Evolutionary conservation across 2,329 filamentous ascomycete genomes (phyloP).

Genomic region (Alternaria metachromatica): DNA sequence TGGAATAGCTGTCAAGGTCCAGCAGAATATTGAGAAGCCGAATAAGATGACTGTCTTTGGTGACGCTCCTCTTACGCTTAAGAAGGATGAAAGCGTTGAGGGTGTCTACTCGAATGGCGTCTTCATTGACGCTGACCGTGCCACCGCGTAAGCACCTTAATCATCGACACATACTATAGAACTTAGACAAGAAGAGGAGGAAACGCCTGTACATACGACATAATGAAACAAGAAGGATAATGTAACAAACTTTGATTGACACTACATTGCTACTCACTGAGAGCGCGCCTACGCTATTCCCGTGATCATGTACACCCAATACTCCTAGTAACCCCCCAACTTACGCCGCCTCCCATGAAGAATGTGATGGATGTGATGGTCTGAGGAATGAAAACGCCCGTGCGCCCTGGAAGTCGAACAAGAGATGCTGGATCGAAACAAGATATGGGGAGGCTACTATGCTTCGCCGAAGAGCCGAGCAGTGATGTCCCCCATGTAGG

Average conservation of each 20-base stretch:
- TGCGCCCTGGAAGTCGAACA: neutral
- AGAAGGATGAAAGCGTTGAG: neutral
- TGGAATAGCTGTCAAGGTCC: constrained; percentile 8
- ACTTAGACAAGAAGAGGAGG: neutral
- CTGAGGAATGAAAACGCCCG: neutral
- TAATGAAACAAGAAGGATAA: neutral
- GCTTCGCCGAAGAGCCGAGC: constrained; percentile 82
- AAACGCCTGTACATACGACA: neutral
- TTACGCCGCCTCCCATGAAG: neutral
- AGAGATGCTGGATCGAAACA: neutral
- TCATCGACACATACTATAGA: neutral
- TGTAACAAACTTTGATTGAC: neutral
- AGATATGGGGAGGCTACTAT: constrained; percentile 1
- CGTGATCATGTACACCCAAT: neutral
- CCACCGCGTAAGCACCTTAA: constrained; percentile 7
- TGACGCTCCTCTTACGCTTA: constrained; percentile 2
- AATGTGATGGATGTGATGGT: neutral
- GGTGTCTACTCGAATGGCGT: neutral
- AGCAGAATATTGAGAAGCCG: constrained; percentile 15
- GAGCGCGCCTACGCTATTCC: neutral
- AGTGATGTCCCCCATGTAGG: constrained; percentile 88
- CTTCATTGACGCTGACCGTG: constrained; percentile 12
- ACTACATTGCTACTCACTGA: neutral
- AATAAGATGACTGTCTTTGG: constrained; percentile 17
- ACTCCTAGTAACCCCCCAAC: neutral